Conservation (phyloP, 2,329 filamentous ascomycete genomes). For the Neonectria sp. region DNA sequence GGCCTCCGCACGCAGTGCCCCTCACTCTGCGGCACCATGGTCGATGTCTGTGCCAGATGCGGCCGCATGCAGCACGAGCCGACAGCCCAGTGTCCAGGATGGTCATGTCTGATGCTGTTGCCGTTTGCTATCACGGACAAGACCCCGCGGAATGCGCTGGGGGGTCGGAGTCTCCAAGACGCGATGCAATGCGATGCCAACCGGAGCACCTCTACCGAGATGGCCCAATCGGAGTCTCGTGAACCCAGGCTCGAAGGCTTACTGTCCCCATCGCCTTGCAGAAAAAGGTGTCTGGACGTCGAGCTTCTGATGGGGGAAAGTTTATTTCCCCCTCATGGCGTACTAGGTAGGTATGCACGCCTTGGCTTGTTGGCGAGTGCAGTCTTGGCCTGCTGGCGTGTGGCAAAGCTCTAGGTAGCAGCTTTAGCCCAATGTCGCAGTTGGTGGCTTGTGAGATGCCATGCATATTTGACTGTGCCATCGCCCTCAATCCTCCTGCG, state of each 20-base stretch:
- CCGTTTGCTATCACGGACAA: not conserved
- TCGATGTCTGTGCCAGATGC: constrained; percentile 22
- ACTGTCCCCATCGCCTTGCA: constrained; percentile 6
- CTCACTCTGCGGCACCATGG: not conserved
- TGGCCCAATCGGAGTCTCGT: constrained; percentile 5
- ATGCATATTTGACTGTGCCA: constrained; percentile 34
- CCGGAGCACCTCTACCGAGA: not conserved
- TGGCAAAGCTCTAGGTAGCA: constrained; percentile 26
- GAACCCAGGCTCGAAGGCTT: not conserved
- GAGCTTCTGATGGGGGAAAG: constrained; percentile 40
- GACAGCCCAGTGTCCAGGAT: constrained; percentile 1
- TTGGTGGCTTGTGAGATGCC: constrained; percentile 23
- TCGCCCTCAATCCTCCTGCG: constrained; percentile 18
- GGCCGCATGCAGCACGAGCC: constrained; percentile 20
- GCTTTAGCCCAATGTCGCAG: constrained; percentile 20
- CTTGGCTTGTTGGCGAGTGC: constrained; percentile 29
- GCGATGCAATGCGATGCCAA: constrained; percentile 14
- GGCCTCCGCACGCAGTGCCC: not conserved
- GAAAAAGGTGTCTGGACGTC: constrained; percentile 29
- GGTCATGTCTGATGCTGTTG: not conserved
- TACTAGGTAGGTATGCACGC: constrained; percentile 4
- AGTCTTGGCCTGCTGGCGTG: constrained; percentile 24
- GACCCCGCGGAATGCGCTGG: not conserved
- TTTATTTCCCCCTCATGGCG: constrained; percentile 45
- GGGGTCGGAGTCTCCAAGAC: not conserved